Conservation (phyloP, 371 early-diverging fungal genomes). For the Mucor racemosus region DNA sequence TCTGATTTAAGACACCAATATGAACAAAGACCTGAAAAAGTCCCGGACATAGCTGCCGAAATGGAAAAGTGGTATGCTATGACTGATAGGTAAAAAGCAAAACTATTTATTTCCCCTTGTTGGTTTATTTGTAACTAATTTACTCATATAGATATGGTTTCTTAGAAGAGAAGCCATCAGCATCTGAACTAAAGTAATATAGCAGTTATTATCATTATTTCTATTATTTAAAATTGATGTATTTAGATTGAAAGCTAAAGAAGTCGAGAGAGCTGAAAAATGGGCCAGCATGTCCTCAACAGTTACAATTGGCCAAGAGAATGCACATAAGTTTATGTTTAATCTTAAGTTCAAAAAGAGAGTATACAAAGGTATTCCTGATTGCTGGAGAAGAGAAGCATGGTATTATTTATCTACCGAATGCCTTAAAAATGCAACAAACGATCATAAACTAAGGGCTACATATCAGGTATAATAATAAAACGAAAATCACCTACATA, state of each 20-base stretch:
- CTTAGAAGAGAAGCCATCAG: slow-evolving; percentile 26
- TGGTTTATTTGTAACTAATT: too few species aligned
- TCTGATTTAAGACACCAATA: slow-evolving; percentile 23
- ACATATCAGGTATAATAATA: slow-evolving; percentile 28
- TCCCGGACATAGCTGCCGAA: slow-evolving; percentile 45
- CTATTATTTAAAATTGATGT: not conserved
- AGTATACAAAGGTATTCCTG: slow-evolving; percentile 70
- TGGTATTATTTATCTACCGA: slow-evolving; percentile 48
- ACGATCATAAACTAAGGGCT: slow-evolving; percentile 20
- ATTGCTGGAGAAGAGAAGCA: slow-evolving; percentile 67
- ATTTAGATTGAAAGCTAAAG: slow-evolving; percentile 33
- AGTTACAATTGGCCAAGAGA: slow-evolving; percentile 36
- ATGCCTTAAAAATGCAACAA: slow-evolving; percentile 17
- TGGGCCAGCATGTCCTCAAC: slow-evolving; percentile 63
- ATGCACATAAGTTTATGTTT: slow-evolving; percentile 44
- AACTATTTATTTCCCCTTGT: not conserved
- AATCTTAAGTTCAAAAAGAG: slow-evolving; percentile 56
- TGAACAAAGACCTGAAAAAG: slow-evolving; percentile 32
- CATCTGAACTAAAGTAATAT: slow-evolving; percentile 18
- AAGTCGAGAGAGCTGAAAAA: slow-evolving; percentile 52
- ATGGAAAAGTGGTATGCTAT: slow-evolving; percentile 58
- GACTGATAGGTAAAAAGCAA: slow-evolving; percentile 45
- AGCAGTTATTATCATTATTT: slow-evolving; percentile 1
- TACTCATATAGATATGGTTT: slow-evolving; percentile 49
- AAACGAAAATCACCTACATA: not conserved